Evolutionary conservation across 805 yeast genomes (phyloP).

Genomic region (Kazachstania taianensis): DNA sequence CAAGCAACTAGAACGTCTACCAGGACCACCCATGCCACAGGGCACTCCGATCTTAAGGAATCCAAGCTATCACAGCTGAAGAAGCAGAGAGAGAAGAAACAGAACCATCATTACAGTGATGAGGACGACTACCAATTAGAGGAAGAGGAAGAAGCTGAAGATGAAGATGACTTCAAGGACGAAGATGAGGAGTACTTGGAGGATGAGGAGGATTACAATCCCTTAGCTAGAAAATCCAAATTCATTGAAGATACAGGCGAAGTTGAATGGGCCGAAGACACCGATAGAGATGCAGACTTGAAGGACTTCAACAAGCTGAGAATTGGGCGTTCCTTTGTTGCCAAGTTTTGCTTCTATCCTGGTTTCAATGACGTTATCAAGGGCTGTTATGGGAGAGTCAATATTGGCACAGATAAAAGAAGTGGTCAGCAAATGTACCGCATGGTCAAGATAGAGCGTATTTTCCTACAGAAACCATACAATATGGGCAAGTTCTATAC

Average conservation of each 20-base stretch:
- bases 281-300: conserved; percentile 38
- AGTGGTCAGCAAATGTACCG: conserved; percentile 62
- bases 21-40: conserved; percentile 32
- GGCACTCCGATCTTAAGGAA: conserved; percentile 30
- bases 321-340: conserved; percentile 68
- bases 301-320: conserved; percentile 62
- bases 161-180: conserved; percentile 29
- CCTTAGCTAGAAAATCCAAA: conserved; percentile 22
- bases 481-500: conserved; percentile 40
- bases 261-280: conserved; percentile 39
- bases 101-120: conserved; percentile 35
- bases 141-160: conserved; percentile 39
- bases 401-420: conserved; percentile 60
- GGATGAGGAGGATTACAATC: conserved; percentile 35
- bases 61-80: conserved; percentile 63
- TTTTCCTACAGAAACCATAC: conserved; percentile 44
- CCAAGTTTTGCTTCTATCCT: conserved; percentile 71
- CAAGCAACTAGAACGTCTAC: conserved; percentile 23
- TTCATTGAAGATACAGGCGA: conserved; percentile 36
- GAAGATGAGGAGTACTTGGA: conserved; percentile 32
- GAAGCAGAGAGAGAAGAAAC: conserved; percentile 58
- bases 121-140: conserved; percentile 31
- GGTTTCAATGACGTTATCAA: conserved; percentile 60
- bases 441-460: conserved; percentile 69
- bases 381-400: conserved; percentile 75